Evolutionary conservation across 116 monocot genomes (phyloP).

Genomic region (Dioscorea cayenensis): DNA sequence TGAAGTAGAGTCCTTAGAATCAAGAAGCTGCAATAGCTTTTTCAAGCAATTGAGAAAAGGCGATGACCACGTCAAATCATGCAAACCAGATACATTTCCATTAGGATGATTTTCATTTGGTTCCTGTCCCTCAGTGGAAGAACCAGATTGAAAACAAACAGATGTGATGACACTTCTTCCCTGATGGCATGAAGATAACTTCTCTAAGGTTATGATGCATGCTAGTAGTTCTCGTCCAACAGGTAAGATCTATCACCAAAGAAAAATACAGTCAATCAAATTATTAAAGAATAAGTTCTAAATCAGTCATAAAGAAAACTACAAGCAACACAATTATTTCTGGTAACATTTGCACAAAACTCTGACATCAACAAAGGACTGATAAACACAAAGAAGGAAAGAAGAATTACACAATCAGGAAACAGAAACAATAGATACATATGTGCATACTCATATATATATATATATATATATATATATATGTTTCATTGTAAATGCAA

Average conservation of each 20-base stretch:
- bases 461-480: too few species aligned
- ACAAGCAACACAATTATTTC: too few species aligned
- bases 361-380: too few species aligned
- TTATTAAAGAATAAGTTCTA: not conserved
- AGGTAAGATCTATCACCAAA: conserved; percentile 54
- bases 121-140: conserved; percentile 18
- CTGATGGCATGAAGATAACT: conserved; percentile 32
- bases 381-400: too few species aligned
- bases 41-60: conserved; percentile 74
- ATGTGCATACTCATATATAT: too few species aligned
- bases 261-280: conserved; percentile 1
- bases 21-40: conserved; percentile 42
- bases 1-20: conserved; percentile 26
- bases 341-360: too few species aligned
- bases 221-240: conserved; percentile 76
- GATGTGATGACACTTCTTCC: conserved; percentile 45
- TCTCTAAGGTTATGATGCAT: conserved; percentile 65
- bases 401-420: too few species aligned
- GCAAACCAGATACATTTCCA: conserved; percentile 14
- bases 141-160: conserved; percentile 23
- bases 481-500: too few species aligned
- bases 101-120: conserved; percentile 18
- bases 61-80: conserved; percentile 28
- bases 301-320: too few species aligned
- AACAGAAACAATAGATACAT: too few species aligned